Base-by-base conservation (phyloP, 176 grass and related monocot species). In the Lolium rigidum region DNA sequence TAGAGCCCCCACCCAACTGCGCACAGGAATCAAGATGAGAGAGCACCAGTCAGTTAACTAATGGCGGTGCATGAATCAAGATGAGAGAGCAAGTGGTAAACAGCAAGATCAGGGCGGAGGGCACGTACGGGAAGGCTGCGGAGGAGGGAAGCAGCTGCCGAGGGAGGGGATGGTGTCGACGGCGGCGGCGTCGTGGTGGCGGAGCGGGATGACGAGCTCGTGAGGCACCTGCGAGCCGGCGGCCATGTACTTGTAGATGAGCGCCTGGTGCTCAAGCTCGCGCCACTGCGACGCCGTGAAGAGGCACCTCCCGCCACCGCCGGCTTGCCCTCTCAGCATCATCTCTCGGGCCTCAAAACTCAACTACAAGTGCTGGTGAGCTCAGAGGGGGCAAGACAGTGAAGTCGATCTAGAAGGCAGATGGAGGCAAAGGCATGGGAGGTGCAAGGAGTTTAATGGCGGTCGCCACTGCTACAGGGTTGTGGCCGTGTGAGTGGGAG, bases 231-330 rank as follows among this genome's bases (percentile, higher is more conserved):
- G 95, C 14, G 90, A 76, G 43, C 95, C 93, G 24, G 87, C 89
- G 18, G 84, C 92, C 95, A 97, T 97, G 90, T 97, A 95, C 82
- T 93, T 97, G 90, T 90, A 97, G 82, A 97, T 95, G 74, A 97
- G 89, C 80, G 92, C 93, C 88, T 97, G 95, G 82, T 95, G 95
- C 87, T 97, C 95, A 28, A 97, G 89, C 90, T 97, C 95, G 78
- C 93, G 95, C 95, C 95, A 95, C 86, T 97, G 95, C 41, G 95
- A 90, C 38, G 92, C 87, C 60, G 93, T 97, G 86, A 97, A 97
- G 14, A 92, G 89, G 8, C 85, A 82, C 59, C 89, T 39, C 25
- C 89, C 85, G 39, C 80, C 70, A 22, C 80, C 70, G 37, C 78
- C 82, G 74, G 47, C 76, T 1, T 78, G 74, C 63, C 92, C 88